These are phyloP conservation scores for Yamadazyma siamensis DNA, from an alignment of 1,139 yeast species.

Conservation along the genomic window DNA sequence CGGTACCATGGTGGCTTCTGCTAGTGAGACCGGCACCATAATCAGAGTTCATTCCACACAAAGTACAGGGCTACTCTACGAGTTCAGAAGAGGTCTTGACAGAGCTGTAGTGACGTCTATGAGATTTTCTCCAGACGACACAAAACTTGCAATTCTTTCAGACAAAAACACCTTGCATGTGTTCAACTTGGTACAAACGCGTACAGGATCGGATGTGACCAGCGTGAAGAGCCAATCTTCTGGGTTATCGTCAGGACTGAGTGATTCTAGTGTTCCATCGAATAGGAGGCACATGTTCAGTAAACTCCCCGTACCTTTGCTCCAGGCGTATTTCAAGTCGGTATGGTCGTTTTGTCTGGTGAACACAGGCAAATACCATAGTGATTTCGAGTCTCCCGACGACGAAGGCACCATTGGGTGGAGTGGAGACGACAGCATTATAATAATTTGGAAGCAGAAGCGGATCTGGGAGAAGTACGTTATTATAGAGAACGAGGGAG, in stretches of 20 bases:
- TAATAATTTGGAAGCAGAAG: slow-evolving; percentile 68
- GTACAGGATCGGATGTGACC: slow-evolving; percentile 4
- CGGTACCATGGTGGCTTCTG: slow-evolving; percentile 84
- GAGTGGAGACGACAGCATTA: slow-evolving; percentile 65
- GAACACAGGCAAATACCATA: slow-evolving; percentile 52
- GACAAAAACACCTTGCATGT: slow-evolving; percentile 89
- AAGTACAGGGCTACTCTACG: slow-evolving; percentile 70
- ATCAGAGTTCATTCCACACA: slow-evolving; percentile 75
- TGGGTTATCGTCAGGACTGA: slow-evolving; percentile 6
- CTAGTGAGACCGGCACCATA: slow-evolving; percentile 84
- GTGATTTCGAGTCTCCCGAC: slow-evolving; percentile 21
- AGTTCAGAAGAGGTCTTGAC: slow-evolving; percentile 87
- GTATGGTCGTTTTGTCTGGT: slow-evolving; percentile 87
- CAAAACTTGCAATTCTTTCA: slow-evolving; percentile 76
- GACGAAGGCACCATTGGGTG: slow-evolving; percentile 76
- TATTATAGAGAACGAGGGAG: slow-evolving; percentile 42
- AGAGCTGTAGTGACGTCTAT: slow-evolving; percentile 77
- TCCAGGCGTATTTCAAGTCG: slow-evolving; percentile 75
- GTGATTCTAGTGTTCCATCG: slow-evolving; percentile 7
- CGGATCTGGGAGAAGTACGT: slow-evolving; percentile 85
- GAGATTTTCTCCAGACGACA: slow-evolving; percentile 76
- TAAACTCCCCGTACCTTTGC: slow-evolving; percentile 58
- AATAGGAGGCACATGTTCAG: slow-evolving; percentile 71
- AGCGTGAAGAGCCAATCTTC: slow-evolving; percentile 6
- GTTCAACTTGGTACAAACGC: slow-evolving; percentile 46